Evolutionary conservation across 164 flowering plant species (phyloP).

Genomic region (Sedum album): DNA sequence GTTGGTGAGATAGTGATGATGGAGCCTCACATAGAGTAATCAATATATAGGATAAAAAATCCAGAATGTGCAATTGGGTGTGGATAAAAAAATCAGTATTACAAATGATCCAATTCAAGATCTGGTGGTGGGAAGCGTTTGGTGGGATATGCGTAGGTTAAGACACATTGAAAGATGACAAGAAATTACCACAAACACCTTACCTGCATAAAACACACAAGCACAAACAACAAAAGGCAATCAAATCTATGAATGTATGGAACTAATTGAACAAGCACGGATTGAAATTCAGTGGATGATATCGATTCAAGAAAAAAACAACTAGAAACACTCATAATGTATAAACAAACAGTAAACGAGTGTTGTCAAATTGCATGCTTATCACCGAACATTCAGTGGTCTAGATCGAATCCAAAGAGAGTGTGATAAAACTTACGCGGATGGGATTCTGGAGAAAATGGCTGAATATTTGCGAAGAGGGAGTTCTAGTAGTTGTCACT

Average conservation of each 20-base stretch:
- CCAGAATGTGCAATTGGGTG: neutral
- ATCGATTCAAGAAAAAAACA: neutral
- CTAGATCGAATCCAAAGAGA: neutral
- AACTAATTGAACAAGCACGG: neutral
- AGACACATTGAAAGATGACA: conserved; percentile 24
- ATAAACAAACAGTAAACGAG: neutral
- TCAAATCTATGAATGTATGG: neutral
- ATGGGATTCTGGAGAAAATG: neutral
- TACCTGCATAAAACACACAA: neutral
- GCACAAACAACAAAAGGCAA: too few species aligned
- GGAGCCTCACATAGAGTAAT: neutral
- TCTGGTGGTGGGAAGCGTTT: neutral
- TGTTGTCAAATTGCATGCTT: neutral
- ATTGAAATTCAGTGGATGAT: neutral
- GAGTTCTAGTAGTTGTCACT: too few species aligned
- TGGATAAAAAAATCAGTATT: conserved; percentile 2
- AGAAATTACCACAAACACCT: conserved; percentile 10
- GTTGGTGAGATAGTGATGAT: conserved; percentile 1
- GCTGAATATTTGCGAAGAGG: too few species aligned
- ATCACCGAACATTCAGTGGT: neutral
- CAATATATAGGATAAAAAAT: neutral
- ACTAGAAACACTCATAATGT: neutral
- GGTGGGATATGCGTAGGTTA: conserved; percentile 4
- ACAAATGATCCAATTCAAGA: neutral
- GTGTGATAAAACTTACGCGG: neutral